Percentiles rank a stretch among this genome's conserved stretches.
Conservation (phyloP, 1,284 basidiomycete species). For the Volvariella surrecta region DNA sequence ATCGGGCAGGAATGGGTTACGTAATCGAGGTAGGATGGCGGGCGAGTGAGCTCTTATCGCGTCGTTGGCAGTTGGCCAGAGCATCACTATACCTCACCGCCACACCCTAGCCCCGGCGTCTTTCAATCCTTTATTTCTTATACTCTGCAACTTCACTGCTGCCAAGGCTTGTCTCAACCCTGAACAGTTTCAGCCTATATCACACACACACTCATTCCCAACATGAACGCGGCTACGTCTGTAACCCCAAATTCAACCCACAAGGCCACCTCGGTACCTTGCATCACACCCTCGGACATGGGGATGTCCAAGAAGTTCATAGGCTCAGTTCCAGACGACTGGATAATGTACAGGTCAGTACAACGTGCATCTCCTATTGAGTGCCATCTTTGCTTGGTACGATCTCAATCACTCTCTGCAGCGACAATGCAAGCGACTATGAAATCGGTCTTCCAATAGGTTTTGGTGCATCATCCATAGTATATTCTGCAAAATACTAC, state of each 20-base stretch:
- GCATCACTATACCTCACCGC: too few relatives aligned
- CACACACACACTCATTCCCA: not conserved
- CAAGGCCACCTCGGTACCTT: conserved; percentile 6
- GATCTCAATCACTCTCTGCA: conserved; percentile 19
- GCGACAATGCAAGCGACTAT: conserved; percentile 66
- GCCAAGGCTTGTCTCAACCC: not conserved
- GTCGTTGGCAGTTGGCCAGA: too few relatives aligned
- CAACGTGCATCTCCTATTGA: not conserved
- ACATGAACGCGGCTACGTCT: not conserved
- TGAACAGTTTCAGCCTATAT: not conserved
- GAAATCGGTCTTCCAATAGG: conserved; percentile 67
- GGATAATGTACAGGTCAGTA: conserved; percentile 69
- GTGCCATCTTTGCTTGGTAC: conserved; percentile 5
- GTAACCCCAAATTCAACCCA: not conserved
- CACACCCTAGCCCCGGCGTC: too few relatives aligned
- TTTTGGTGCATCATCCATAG: conserved; percentile 82
- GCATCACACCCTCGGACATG: conserved; percentile 14
- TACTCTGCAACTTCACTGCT: not conserved
- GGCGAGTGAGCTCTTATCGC: too few relatives aligned
- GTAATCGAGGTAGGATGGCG: too few relatives aligned
- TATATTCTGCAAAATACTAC: conserved; percentile 68
- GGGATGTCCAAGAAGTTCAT: conserved; percentile 25
- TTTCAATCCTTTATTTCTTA: not conserved
- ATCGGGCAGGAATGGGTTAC: too few relatives aligned
- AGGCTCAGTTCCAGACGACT: conserved; percentile 76